Conservation (phyloP, 2,329 filamentous ascomycete species). For the Alternaria viburni region DNA sequence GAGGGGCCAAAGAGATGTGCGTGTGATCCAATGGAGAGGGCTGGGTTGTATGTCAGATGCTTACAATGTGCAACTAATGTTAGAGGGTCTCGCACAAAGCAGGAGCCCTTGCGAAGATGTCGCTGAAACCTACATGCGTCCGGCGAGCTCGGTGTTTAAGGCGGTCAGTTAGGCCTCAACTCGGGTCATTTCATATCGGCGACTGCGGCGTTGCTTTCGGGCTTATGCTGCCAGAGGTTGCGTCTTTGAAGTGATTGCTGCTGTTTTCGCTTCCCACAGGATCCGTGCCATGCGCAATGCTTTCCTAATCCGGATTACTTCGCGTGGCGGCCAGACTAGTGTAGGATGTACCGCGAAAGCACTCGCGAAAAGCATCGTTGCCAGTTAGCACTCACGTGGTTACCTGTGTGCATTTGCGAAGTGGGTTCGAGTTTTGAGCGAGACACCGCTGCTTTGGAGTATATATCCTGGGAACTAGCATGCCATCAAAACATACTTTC, state of each 20-base stretch:
- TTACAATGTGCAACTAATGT: neutral
- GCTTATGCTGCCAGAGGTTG: neutral
- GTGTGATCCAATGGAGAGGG: no score
- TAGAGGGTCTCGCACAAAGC: neutral
- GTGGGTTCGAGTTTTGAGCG: neutral
- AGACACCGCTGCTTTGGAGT: slow-evolving; percentile 4
- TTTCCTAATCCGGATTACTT: slow-evolving; percentile 15
- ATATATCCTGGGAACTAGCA: neutral
- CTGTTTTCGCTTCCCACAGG: neutral
- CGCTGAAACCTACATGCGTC: neutral
- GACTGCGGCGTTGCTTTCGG: slow-evolving; percentile 2
- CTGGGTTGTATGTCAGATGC: neutral
- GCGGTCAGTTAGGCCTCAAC: neutral
- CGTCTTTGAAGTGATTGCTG: neutral
- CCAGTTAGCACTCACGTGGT: slow-evolving; percentile 21
- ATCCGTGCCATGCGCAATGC: slow-evolving; percentile 13
- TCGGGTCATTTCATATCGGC: neutral
- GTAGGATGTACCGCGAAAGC: slow-evolving; percentile 4
- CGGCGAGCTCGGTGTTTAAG: neutral
- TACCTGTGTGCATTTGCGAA: neutral
- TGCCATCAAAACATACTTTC: neutral
- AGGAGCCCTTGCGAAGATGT: neutral
- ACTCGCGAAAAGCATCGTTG: slow-evolving; percentile 18
- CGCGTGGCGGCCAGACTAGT: slow-evolving; percentile 4
- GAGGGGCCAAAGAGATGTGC: neutral